Base-by-base conservation (phyloP, 2,329 filamentous ascomycete genomes). In the Aspergillus tanneri region DNA sequence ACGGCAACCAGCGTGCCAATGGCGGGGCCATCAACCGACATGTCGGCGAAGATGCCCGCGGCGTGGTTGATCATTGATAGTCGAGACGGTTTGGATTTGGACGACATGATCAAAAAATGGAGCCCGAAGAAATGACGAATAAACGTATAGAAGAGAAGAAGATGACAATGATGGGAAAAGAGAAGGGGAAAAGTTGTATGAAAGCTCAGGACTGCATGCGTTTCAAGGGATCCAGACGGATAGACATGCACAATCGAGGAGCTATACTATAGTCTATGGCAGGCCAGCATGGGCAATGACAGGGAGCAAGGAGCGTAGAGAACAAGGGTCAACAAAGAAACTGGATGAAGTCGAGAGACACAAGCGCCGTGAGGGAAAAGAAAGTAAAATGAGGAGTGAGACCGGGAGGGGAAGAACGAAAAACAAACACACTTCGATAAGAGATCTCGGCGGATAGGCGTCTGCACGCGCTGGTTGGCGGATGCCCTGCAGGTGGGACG, bases 1-100 rank as follows among this genome's bases (percentile, higher is more conserved):
- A 99, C 86, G 48, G 90, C 81, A 38, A 99, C 90, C 59, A 99
- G 77, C 2, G 91, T 97, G 58, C 93, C 93, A 63, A 99, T 96
- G 51, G 88, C 80, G 3, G 93, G 92, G 1, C 93, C 93, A 68
- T 97, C 92, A 48, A 95, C 82, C 16, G 85, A 88, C 85, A 95
- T 90, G 72, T 96, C 91, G 41, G 91, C 88, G 72, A 88, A 96
- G 68, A 96, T 96, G 65, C 92, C 92, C 4, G 92, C 87, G 21
- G 91, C 90, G 73, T 96, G 91, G 64, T 83, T 82, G 59, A 78
- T 78, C 66, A 80, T 82, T 63, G 84, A 72, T 44, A 78, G 70
- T 61, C 81, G 78, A 47, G 71, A 47, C 42, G 56, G 18, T 69
- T 82, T 84, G 47, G 73, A 60, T 23, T 28, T 46, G 16, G 41